These are phyloP conservation scores for Meripilus lineatus DNA, from an alignment of 1,284 basidiomycete species.

Conservation along the genomic window DNA sequence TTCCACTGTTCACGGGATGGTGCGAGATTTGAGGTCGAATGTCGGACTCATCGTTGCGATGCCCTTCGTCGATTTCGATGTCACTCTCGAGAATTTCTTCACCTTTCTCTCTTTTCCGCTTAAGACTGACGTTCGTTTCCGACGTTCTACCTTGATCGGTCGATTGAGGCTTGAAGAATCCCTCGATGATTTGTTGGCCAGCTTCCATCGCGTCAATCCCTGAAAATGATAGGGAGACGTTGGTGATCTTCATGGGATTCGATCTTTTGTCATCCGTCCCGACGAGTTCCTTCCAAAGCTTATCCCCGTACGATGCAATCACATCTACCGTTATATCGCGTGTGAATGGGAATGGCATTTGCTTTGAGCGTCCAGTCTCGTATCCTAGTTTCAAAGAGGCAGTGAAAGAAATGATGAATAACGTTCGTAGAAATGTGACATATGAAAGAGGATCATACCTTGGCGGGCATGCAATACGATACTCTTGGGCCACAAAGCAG, in stretches of 20 bases:
- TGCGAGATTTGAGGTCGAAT: background rate
- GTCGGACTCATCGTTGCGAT: conserved; percentile 6
- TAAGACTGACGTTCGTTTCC: conserved; percentile 5
- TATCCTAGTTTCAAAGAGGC: no score
- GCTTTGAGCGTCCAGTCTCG: conserved; percentile 66
- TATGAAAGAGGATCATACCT: conserved; percentile 37
- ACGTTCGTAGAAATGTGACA: background rate
- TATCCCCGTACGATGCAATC: conserved; percentile 75
- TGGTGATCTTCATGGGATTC: conserved; percentile 61
- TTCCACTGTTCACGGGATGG: background rate
- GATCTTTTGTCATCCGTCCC: conserved; percentile 37
- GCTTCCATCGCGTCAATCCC: conserved; percentile 77
- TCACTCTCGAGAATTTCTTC: no score
- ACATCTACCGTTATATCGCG: conserved; percentile 70
- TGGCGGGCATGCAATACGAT: conserved; percentile 75
- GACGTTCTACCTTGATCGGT: conserved; percentile 6
- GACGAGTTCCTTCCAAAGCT: conserved; percentile 85
- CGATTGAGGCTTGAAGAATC: conserved; percentile 54
- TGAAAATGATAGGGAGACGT: conserved; percentile 75
- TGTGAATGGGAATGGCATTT: conserved; percentile 80
- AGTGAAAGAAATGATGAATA: conserved; percentile 10
- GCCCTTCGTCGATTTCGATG: background rate
- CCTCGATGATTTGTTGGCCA: conserved; percentile 85
- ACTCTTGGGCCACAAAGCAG: conserved; percentile 90
- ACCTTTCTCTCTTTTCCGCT: conserved; percentile 15